Percentiles rank a stretch among this genome's conserved stretches.
Evolutionary conservation across 768 basidiomycete genomes (phyloP).

Genomic region (Leccinum truebloodii): DNA sequence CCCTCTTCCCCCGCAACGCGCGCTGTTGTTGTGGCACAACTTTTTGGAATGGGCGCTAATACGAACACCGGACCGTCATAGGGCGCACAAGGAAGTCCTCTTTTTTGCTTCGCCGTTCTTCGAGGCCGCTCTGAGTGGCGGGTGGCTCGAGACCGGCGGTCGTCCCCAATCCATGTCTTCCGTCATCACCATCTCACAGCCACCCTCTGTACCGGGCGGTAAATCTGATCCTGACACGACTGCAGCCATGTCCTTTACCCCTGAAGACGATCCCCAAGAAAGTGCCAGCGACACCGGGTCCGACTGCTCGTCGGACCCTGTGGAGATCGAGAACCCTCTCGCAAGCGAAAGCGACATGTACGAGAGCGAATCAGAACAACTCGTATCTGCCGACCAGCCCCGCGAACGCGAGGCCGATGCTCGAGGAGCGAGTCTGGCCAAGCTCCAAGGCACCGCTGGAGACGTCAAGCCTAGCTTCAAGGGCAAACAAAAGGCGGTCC

Average conservation of each 20-base stretch:
- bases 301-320: constrained; percentile 42
- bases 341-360: constrained; percentile 36
- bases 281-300: constrained; percentile 30
- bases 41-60: constrained; percentile 8
- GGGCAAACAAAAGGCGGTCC: constrained; percentile 22
- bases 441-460: constrained; percentile 46
- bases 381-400: constrained; percentile 16
- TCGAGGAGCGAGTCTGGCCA: constrained; percentile 56
- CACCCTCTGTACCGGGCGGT: constrained; percentile 57
- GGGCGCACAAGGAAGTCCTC: constrained; percentile 90
- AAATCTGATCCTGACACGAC: constrained; percentile 42
- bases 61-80: constrained; percentile 29
- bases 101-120: constrained; percentile 96
- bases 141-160: constrained; percentile 89
- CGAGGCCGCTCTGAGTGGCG: constrained; percentile 84
- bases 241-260: constrained; percentile 62
- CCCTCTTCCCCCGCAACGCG: neutral
- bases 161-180: constrained; percentile 79
- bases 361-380: constrained; percentile 38
- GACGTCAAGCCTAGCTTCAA: constrained; percentile 26
- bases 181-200: constrained; percentile 81
- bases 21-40: neutral
- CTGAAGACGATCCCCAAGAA: constrained; percentile 49
- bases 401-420: constrained; percentile 39
- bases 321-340: constrained; percentile 39